Conservation (phyloP, 306 rosid genomes). For the Quercus variabilis region DNA sequence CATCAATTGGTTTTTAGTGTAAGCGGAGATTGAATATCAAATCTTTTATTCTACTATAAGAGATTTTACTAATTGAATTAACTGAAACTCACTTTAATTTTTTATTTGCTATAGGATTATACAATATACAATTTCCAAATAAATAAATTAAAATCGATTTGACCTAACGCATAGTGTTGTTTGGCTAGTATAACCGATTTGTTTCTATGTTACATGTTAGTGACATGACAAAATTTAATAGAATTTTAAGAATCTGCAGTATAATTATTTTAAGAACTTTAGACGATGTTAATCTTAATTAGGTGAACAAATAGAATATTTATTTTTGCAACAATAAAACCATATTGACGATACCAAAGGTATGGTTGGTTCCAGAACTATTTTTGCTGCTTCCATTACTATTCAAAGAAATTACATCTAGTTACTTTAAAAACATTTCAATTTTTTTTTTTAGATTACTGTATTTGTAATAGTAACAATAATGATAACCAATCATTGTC, state of each 20-base stretch:
- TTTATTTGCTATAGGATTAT: no score
- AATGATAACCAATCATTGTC: not conserved
- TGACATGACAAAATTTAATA: not conserved
- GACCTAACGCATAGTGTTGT: no score
- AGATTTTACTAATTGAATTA: no score
- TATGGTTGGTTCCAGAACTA: not conserved
- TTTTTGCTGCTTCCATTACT: not conserved
- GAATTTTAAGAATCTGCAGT: not conserved
- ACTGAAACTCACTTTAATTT: no score
- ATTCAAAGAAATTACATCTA: not conserved
- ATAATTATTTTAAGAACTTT: no score
- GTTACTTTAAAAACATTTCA: not conserved
- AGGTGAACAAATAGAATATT: not conserved
- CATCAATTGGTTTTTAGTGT: no score
- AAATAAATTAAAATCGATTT: no score
- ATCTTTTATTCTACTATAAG: no score
- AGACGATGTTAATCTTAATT: not conserved
- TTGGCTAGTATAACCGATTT: no score
- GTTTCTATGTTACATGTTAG: no score
- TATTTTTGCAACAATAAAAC: not conserved
- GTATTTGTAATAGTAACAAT: not conserved
- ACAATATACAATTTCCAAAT: no score
- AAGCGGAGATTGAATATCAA: accelerated
- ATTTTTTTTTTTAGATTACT: no score
- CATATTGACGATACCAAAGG: not conserved